Evolutionary conservation across 192 early-diverging fungal species (phyloP), one percentile per base, ranked within the genome.

Genomic region (Podochytrium sp.): DNA sequence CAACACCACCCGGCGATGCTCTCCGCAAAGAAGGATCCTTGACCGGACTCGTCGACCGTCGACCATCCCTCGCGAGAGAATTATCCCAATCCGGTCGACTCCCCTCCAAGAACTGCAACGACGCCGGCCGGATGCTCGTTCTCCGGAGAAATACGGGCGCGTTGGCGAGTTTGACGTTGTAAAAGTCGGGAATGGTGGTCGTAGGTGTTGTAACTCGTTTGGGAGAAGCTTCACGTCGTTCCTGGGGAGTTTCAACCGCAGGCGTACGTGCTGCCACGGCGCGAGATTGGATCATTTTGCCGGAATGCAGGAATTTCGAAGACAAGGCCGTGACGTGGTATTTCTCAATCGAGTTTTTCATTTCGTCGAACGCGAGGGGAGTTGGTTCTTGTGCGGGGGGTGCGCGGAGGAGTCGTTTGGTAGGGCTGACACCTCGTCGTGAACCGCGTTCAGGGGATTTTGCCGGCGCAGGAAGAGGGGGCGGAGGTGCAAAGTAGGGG

Each of bases 101-200:
- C 32, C 55, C 56, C 43, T 71, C 69, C 35, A 71, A 59, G 35
- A 71, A 71, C 69, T 71, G 53, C 52, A 71, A 38, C n/a, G 43
- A 40, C 20, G 69, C 35, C 16, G 69, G 69, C 38, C 69, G 69
- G 27, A 71, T 59, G 12, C 18, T 59, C 23, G 69, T 59, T 41
- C 69, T 32, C 7, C 69, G 30, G 27, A 71, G 38, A 59, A 71
- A 71, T 16, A 71, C 69, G 0, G 69, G 69, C 5, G 69, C 57
- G 40, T 41, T 60, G 25, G 69, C 53, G 10, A 71, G 38, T 47
- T 71, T 71, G 12, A 71, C 69, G 42, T 71, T 71, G 52, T 71
- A 71, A 59, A 71, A 71, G 3, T 57, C 29, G 18, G 69, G 56
- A 43, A 71, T 71, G 16, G 32, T 55, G 27, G 43, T 14, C n/a